Evolutionary conservation across 495 filamentous ascomycete species (phyloP), one percentile per base, ranked within the genome.

Genomic region (Penicillium daleae): DNA sequence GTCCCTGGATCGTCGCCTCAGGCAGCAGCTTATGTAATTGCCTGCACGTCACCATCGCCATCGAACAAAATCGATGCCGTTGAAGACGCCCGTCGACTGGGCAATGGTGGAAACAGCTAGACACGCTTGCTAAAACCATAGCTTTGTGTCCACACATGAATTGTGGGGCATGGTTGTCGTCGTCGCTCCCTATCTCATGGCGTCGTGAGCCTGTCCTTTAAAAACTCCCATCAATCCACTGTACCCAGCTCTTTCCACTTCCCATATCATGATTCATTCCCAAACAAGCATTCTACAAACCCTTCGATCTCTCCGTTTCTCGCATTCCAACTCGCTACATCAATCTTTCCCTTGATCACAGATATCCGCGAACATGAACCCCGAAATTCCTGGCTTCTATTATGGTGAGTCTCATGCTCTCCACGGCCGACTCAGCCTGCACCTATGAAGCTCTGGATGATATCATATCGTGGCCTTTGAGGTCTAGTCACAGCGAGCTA

Each of bases 311-410:
- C 26, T 50, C 46, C 17, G 7, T 29, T 4, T 29, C 22, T n/a
- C 5, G 13, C 26, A 24, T 8, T 10, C 17, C 15, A 50, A 50
- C 6, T 7, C 15, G 13, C 12, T 50, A 17, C 22, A 27, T 17
- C 19, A 3, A 46, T 27, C 22, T 17, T 5, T 26, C 9, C 15
- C 24, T 50, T 27, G 6, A 50, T 29, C 26, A 27, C 46, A 27
- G 24, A 29, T 1, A 24, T 21, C 22, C 21, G n/a, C 17, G 10
- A 61, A 56, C 3, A 87, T 88, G 35, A 89, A 90, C 6, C 71
- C 66, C 40, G 59, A 79, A 26, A 74, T 84, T 3, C 80, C 81
- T 1, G 81, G 81, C 0, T 84, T 77, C 67, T 82, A 81, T 64
- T 84, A 69, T 48, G 78, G 79, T 78, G 56, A 59, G 72, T 66